A percentile compares a stretch with the other conserved stretches of the same genome.
Conservation (phyloP, 2,329 filamentous ascomycete species). For the Alternaria infectoria region DNA sequence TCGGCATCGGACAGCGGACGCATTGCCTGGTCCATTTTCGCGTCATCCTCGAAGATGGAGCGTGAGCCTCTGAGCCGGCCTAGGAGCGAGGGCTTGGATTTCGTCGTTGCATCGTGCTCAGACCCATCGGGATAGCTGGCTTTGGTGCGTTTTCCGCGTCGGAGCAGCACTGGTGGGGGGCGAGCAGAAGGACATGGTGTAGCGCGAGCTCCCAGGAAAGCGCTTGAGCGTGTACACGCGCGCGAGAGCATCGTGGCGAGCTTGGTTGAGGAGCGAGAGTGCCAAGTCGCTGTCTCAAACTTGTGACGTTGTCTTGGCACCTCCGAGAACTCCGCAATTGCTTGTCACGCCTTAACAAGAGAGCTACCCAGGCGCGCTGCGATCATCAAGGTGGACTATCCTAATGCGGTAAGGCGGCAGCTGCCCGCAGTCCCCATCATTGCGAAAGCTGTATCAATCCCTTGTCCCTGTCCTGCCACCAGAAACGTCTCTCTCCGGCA, state of each 20-base stretch:
- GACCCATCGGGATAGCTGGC: slow-evolving; percentile 11
- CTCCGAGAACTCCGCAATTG: slow-evolving; percentile 28
- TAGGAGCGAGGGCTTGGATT: background rate
- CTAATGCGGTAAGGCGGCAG: slow-evolving; percentile 2
- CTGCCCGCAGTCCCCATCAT: background rate
- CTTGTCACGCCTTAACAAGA: background rate
- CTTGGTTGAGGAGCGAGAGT: background rate
- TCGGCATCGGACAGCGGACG: slow-evolving; percentile 24
- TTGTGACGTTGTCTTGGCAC: slow-evolving; percentile 26
- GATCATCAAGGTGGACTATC: background rate
- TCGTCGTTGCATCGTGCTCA: slow-evolving; percentile 1
- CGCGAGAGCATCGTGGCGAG: slow-evolving; percentile 23
- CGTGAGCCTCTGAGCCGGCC: slow-evolving; percentile 4
- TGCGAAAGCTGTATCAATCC: background rate
- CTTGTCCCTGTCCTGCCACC: background rate
- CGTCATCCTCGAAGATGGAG: slow-evolving; percentile 8
- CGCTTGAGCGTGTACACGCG: slow-evolving; percentile 32
- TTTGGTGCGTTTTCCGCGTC: slow-evolving; percentile 31
- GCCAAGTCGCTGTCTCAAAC: slow-evolving; percentile 14
- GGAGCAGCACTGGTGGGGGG: slow-evolving; percentile 20
- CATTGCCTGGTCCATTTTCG: slow-evolving; percentile 13
- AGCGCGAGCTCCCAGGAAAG: slow-evolving; percentile 29
- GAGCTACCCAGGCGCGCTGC: background rate
- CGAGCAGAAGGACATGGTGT: slow-evolving; percentile 25
- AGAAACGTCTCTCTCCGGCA: background rate